Conservation (phyloP, 2,329 filamentous ascomycete species). For the Pyrenophora teres region DNA sequence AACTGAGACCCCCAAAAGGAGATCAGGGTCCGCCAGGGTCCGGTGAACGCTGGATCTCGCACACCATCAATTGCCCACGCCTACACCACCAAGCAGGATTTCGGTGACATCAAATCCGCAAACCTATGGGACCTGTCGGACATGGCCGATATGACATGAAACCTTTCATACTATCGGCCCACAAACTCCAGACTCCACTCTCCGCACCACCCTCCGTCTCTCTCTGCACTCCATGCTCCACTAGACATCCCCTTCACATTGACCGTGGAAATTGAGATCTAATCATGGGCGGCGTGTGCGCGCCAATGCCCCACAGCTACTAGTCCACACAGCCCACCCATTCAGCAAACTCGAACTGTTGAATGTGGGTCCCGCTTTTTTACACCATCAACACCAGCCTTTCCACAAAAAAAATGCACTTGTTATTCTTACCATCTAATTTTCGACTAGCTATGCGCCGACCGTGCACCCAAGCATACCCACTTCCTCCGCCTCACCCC, state of each 20-base stretch:
- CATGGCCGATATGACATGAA: conserved; percentile 8
- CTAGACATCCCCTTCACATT: not conserved
- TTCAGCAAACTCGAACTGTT: conserved; percentile 22
- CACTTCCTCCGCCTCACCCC: no score
- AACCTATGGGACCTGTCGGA: conserved; percentile 2
- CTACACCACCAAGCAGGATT: not conserved
- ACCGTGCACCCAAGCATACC: no score
- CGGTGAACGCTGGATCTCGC: conserved; percentile 1
- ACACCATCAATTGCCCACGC: not conserved
- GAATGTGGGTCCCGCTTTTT: conserved; percentile 20
- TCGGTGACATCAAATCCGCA: not conserved
- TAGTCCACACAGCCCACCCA: not conserved
- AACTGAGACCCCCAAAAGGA: conserved; percentile 2
- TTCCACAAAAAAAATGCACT: conserved; percentile 2
- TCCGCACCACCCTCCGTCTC: not conserved
- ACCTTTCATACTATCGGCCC: not conserved
- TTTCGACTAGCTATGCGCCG: no score
- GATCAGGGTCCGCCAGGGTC: conserved; percentile 6
- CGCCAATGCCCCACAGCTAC: conserved; percentile 3
- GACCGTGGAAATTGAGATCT: conserved; percentile 1
- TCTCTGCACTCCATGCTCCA: conserved; percentile 15
- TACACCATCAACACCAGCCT: not conserved
- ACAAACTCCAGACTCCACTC: conserved; percentile 13
- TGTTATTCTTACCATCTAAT: not conserved
- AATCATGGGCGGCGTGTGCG: not conserved